These are phyloP conservation scores for Syzygium malaccense DNA, from an alignment of 441 rosid species.

Conservation along the genomic window DNA sequence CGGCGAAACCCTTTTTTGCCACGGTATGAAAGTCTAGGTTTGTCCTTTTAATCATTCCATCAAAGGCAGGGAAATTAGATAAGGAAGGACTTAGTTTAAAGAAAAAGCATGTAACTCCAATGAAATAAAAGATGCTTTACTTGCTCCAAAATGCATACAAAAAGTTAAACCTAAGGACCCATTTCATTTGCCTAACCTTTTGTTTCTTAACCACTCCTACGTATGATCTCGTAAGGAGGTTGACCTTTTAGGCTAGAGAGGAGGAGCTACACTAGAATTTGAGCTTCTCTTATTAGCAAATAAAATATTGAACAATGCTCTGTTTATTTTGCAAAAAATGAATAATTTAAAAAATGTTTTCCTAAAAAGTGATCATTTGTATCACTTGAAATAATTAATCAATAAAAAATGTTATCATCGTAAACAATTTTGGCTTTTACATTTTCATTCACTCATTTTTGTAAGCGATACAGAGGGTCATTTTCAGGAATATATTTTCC, in stretches of 20 bases:
- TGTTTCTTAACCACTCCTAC: not conserved
- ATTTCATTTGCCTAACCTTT: not conserved
- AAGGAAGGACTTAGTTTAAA: not conserved
- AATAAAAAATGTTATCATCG: no score
- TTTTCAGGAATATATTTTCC: not conserved
- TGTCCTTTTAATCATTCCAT: not conserved
- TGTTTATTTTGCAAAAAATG: not conserved
- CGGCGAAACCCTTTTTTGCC: not conserved
- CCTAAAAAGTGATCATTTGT: rapidly evolving
- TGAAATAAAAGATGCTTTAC: not conserved
- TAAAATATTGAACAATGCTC: rapidly evolving
- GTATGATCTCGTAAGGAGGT: not conserved
- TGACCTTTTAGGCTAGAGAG: not conserved
- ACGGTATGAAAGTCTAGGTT: not conserved
- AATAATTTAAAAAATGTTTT: not conserved
- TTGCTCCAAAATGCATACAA: not conserved
- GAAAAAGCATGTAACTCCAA: not conserved
- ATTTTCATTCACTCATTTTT: no score
- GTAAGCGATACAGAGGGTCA: no score
- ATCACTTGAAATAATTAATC: no score
- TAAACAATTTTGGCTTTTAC: no score
- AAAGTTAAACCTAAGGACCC: not conserved
- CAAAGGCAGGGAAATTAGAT: not conserved
- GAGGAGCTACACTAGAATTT: not conserved
- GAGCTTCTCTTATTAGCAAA: not conserved